Evolutionary conservation across 768 basidiomycete genomes (phyloP).

Genomic region (Trametes maxima): DNA sequence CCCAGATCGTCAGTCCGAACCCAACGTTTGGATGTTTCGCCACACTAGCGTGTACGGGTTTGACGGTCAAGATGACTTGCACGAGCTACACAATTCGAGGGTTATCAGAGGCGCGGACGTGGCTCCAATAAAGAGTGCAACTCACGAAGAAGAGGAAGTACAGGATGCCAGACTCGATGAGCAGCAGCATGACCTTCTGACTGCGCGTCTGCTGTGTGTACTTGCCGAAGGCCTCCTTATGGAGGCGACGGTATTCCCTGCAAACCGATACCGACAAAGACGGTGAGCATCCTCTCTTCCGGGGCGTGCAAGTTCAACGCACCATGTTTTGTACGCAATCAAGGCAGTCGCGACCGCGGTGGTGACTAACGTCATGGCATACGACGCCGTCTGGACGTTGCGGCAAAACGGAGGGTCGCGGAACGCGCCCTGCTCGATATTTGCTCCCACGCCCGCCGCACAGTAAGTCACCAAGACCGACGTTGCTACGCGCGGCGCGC

Average conservation of each 20-base stretch:
- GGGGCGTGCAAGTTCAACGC: not conserved
- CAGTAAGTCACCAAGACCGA: slow-evolving; percentile 29
- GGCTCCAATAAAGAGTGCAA: not conserved
- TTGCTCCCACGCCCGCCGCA: slow-evolving; percentile 17
- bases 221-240: slow-evolving; percentile 1
- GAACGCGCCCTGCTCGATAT: slow-evolving; percentile 23
- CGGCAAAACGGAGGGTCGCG: slow-evolving; percentile 25
- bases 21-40: not conserved
- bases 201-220: slow-evolving; percentile 13
- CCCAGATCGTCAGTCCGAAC: slow-evolving; percentile 22
- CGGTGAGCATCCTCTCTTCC: too few species aligned
- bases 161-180: slow-evolving; percentile 28
- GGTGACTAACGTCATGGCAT: slow-evolving; percentile 23
- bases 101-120: too few species aligned
- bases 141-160: slow-evolving; percentile 32
- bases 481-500: slow-evolving; percentile 12
- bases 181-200: slow-evolving; percentile 22
- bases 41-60: slow-evolving; percentile 14
- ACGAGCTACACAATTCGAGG: not conserved
- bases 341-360: slow-evolving; percentile 25
- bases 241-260: slow-evolving; percentile 7
- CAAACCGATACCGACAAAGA: too few species aligned
- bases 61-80: slow-evolving; percentile 6
- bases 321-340: slow-evolving; percentile 28
- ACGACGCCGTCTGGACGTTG: slow-evolving; percentile 28